A percentile compares a stretch with the other conserved stretches of the same genome.
These are phyloP conservation scores for Picochlorum sp. DNA, from an alignment of 139 green algal genomes.

Conservation along the genomic window DNA sequence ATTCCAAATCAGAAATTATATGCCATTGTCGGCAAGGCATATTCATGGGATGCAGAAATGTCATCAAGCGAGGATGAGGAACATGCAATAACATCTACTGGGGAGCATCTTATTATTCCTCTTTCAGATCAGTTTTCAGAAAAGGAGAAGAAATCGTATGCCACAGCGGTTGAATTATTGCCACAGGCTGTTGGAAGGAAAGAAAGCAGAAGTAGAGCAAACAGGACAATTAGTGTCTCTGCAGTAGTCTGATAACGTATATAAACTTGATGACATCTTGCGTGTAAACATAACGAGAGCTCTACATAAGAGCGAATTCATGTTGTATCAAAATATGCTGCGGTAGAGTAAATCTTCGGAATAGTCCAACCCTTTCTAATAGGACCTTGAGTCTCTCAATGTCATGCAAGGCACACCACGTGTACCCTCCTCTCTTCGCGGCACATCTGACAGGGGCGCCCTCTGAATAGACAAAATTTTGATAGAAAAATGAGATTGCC, in stretches of 20 bases:
- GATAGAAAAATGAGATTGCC: conserved; percentile 21
- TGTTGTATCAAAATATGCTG: conserved; percentile 17
- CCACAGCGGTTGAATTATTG: neutral
- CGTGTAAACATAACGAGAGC: neutral
- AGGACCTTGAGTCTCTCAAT: conserved; percentile 20
- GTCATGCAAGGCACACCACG: conserved; percentile 25
- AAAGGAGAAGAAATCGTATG: neutral
- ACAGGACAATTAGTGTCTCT: conserved; percentile 1
- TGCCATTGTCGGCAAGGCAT: conserved; percentile 24
- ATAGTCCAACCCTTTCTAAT: conserved; percentile 27
- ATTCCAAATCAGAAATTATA: conserved; percentile 27
- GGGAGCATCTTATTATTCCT: neutral
- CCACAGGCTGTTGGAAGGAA: conserved; percentile 1
- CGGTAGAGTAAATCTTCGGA: conserved; percentile 8
- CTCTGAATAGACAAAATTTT: conserved; percentile 28
- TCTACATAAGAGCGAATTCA: neutral
- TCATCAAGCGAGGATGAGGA: neutral
- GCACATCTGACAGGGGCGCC: conserved; percentile 24
- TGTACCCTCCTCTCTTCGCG: conserved; percentile 1
- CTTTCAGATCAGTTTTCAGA: neutral
- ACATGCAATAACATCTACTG: neutral
- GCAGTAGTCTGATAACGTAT: neutral
- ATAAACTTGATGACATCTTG: neutral
- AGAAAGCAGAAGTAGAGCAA: neutral
- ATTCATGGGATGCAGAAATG: conserved; percentile 21